Percentiles rank a stretch among this genome's conserved stretches.
These are phyloP conservation scores for Mariannaea elegans DNA, from an alignment of 2,329 filamentous ascomycete species.

Conservation along the genomic window DNA sequence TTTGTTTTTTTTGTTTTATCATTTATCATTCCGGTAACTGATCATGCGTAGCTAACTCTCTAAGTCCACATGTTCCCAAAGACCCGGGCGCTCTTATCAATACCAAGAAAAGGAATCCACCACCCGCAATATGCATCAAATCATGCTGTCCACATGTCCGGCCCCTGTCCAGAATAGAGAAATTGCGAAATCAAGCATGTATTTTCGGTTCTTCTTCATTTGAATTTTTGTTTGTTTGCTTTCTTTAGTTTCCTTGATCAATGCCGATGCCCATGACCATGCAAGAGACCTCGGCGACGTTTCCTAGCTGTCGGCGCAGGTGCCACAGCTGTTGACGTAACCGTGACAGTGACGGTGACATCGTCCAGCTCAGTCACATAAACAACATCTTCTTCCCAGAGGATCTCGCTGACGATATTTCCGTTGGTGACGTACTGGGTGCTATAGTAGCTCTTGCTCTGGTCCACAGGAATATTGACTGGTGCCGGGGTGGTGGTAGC, in stretches of 20 bases:
- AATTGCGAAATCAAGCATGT: constrained; percentile 32
- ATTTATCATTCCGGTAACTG: constrained; percentile 44
- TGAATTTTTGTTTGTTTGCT: constrained; percentile 19
- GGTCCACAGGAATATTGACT: constrained; percentile 36
- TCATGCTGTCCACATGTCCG: constrained; percentile 44
- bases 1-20: constrained; percentile 24
- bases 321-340: constrained; percentile 41
- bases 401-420: constrained; percentile 62
- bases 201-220: constrained; percentile 17
- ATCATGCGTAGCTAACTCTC: constrained; percentile 40
- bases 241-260: constrained; percentile 31
- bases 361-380: constrained; percentile 59
- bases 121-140: constrained; percentile 45
- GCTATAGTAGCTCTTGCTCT: constrained; percentile 52
- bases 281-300: constrained; percentile 44
- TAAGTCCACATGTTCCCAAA: constrained; percentile 47
- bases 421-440: constrained; percentile 63
- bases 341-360: constrained; percentile 52
- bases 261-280: constrained; percentile 49
- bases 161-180: constrained; percentile 48
- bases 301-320: constrained; percentile 28
- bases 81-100: constrained; percentile 43
- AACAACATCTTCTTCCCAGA: constrained; percentile 65
- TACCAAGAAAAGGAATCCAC: constrained; percentile 44
- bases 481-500: constrained; percentile 40